Conservation (phyloP, 2,329 filamentous ascomycete species). For the Nemania sp. region DNA sequence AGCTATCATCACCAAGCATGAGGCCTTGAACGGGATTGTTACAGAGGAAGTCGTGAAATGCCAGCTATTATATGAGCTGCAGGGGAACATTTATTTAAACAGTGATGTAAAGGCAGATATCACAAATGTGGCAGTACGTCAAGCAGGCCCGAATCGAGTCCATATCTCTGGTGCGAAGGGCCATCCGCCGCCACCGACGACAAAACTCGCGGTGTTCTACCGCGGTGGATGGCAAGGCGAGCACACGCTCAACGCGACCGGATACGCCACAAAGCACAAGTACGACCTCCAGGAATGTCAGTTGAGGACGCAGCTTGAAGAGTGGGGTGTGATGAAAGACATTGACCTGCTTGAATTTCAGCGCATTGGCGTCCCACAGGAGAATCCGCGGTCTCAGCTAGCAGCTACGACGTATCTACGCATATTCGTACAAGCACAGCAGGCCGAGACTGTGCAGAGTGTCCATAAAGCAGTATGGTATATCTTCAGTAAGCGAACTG, state of each 20-base stretch:
- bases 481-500: constrained; percentile 36
- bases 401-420: constrained; percentile 51
- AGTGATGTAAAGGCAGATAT: constrained; percentile 52
- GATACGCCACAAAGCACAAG: constrained; percentile 54
- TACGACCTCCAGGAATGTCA: constrained; percentile 55
- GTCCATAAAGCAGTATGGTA: constrained; percentile 41
- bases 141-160: constrained; percentile 45
- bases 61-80: constrained; percentile 56
- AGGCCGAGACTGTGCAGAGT: constrained; percentile 34
- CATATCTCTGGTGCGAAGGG: constrained; percentile 48
- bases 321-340: constrained; percentile 43
- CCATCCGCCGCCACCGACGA: constrained; percentile 52
- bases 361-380: constrained; percentile 45
- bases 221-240: constrained; percentile 53
- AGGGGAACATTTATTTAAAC: constrained; percentile 54
- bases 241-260: constrained; percentile 50
- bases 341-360: constrained; percentile 60
- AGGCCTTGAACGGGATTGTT: constrained; percentile 44
- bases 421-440: constrained; percentile 47
- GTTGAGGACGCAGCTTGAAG: constrained; percentile 48
- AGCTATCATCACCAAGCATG: constrained; percentile 44
- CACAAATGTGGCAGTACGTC: constrained; percentile 42
- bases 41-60: constrained; percentile 46
- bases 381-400: constrained; percentile 47
- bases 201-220: constrained; percentile 57